phyloP scores from a whole-genome alignment of 164 flowering plant species.

The Vitis riparia region DNA sequence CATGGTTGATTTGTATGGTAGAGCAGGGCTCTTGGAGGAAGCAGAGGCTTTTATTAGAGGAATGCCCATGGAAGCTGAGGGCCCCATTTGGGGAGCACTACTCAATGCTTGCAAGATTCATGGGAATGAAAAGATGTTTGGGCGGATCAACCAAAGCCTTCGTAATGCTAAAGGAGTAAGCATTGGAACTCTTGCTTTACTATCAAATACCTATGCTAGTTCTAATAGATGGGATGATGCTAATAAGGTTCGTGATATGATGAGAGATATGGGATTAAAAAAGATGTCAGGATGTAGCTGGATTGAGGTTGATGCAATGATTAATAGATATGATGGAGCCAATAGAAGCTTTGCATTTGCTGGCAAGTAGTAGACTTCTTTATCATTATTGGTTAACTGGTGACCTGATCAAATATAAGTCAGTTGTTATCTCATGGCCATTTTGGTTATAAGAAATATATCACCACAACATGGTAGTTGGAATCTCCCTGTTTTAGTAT shows the following conservation, averaged over 20 bases:
- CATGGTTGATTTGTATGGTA: constrained; percentile 33
- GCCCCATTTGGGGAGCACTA: constrained; percentile 28
- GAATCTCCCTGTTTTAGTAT: too few relatives aligned
- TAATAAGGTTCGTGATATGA: constrained; percentile 20
- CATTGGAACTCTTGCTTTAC: constrained; percentile 25
- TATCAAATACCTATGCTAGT: constrained; percentile 27
- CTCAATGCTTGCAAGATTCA: constrained; percentile 32
- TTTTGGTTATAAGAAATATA: too few relatives aligned
- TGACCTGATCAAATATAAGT: too few relatives aligned
- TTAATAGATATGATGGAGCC: background rate
- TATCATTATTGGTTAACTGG: background rate
- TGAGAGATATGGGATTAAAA: constrained; percentile 23
- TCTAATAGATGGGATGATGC: constrained; percentile 27
- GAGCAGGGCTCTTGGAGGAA: constrained; percentile 29
- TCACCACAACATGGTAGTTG: too few relatives aligned
- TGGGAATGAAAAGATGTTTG: constrained; percentile 26
- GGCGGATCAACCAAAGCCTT: constrained; percentile 4
- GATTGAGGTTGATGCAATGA: constrained; percentile 14
- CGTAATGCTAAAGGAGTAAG: constrained; percentile 6
- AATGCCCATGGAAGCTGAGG: constrained; percentile 28
- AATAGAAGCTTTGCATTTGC: background rate
- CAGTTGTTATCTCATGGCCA: too few relatives aligned
- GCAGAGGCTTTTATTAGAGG: constrained; percentile 31
- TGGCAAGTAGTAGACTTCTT: background rate
- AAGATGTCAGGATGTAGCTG: constrained; percentile 25